Percentiles rank a stretch among this genome's conserved stretches.
Evolutionary conservation across 805 yeast genomes (phyloP).

Genomic region (Gaillardinia entomophila): DNA sequence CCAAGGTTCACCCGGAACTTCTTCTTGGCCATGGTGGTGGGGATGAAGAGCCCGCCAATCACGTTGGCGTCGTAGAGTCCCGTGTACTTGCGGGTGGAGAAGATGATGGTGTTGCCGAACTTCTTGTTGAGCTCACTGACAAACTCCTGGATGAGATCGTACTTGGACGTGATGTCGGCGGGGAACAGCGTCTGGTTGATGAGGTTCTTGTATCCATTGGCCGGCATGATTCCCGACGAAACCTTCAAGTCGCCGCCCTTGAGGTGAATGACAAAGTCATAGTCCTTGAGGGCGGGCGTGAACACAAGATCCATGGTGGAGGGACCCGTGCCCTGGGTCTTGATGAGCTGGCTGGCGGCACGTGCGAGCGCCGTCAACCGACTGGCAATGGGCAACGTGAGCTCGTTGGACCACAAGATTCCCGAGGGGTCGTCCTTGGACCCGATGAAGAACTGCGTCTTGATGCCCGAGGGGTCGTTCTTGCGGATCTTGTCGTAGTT

Average conservation of each 20-base stretch:
- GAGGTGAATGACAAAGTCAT: slow-evolving; percentile 69
- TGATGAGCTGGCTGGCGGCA: slow-evolving; percentile 57
- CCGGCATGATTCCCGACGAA: slow-evolving; percentile 52
- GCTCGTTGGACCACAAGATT: slow-evolving; percentile 65
- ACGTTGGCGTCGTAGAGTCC: slow-evolving; percentile 55
- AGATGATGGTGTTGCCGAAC: slow-evolving; percentile 62
- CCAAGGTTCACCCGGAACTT: slow-evolving; percentile 80
- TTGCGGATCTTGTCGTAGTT: slow-evolving; percentile 66
- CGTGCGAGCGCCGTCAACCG: slow-evolving; percentile 84
- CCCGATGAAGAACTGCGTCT: slow-evolving; percentile 76
- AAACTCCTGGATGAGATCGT: slow-evolving; percentile 59
- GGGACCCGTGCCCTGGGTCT: slow-evolving; percentile 35
- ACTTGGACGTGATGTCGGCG: slow-evolving; percentile 39
- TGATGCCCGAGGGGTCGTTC: slow-evolving; percentile 76
- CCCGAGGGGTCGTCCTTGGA: slow-evolving; percentile 86
- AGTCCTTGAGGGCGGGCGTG: slow-evolving; percentile 79
- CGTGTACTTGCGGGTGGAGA: slow-evolving; percentile 56
- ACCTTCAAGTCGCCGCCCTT: slow-evolving; percentile 39
- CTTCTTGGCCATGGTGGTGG: slow-evolving; percentile 50
- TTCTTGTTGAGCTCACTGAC: slow-evolving; percentile 56
- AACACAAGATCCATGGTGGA: slow-evolving; percentile 52
- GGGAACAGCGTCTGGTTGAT: slow-evolving; percentile 39
- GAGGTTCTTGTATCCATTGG: slow-evolving; percentile 57
- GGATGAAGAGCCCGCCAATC: slow-evolving; percentile 78
- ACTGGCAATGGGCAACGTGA: slow-evolving; percentile 70